These are phyloP conservation scores for Penicillium sp. DNA, from an alignment of 2,329 filamentous ascomycete genomes.

Conservation along the genomic window DNA sequence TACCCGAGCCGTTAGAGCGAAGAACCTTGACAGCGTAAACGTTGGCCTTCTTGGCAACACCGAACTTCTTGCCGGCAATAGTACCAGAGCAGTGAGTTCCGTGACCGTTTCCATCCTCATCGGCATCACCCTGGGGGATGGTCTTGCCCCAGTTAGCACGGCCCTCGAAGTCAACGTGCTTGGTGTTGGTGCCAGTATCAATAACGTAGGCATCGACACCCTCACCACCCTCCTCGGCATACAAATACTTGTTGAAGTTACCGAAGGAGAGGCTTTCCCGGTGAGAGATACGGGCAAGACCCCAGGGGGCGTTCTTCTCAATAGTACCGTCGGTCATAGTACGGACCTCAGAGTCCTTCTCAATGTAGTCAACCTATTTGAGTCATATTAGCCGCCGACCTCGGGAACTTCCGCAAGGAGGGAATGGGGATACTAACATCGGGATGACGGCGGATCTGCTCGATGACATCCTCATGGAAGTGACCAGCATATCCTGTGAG, in stretches of 20 bases:
- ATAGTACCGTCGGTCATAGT: conserved; percentile 60
- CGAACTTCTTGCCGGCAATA: conserved; percentile 96
- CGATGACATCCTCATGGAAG: conserved; percentile 89
- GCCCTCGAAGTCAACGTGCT: conserved; percentile 96
- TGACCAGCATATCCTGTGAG: conserved; percentile 94
- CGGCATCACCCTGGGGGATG: conserved; percentile 78
- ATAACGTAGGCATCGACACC: conserved; percentile 99
- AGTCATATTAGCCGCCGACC: conserved; percentile 10
- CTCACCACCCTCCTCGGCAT: conserved; percentile 83
- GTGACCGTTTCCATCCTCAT: conserved; percentile 95
- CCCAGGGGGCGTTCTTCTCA: conserved; percentile 97
- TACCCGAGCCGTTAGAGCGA: conserved; percentile 92
- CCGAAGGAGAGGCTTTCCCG: conserved; percentile 82
- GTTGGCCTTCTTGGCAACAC: conserved; percentile 98
- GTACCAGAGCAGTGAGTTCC: conserved; percentile 99
- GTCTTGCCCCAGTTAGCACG: conserved; percentile 97
- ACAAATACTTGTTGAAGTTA: conserved; percentile 98
- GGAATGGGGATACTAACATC: conserved; percentile 73
- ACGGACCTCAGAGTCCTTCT: conserved; percentile 90
- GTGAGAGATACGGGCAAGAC: conserved; percentile 96
- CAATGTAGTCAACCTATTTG: conserved; percentile 86
- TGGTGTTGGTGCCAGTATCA: conserved; percentile 90
- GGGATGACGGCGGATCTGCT: conserved; percentile 89
- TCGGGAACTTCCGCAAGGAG: background rate
- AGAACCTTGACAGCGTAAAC: conserved; percentile 98